phyloP scores from a whole-genome alignment of 1,284 basidiomycete genomes.

The Tilletia setariae region DNA sequence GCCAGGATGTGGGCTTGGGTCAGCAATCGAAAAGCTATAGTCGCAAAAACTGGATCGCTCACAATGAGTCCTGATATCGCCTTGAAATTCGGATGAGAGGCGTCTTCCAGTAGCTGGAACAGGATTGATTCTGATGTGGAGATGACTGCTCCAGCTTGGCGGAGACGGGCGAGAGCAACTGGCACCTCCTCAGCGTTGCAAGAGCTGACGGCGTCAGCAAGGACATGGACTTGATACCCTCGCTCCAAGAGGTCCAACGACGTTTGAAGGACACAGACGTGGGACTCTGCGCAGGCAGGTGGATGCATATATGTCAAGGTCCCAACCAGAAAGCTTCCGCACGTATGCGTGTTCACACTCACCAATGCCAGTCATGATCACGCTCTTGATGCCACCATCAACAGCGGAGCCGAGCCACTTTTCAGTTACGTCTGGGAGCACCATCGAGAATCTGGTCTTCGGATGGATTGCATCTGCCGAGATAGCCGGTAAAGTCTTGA shows the following conservation, averaged over 20 bases:
- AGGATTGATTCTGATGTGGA: conserved; percentile 76
- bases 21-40: not conserved
- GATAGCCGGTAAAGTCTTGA: conserved; percentile 62
- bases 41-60: conserved; percentile 18
- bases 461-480: conserved; percentile 65
- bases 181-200: conserved; percentile 63
- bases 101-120: conserved; percentile 72
- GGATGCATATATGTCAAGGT: conserved; percentile 8
- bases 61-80: conserved; percentile 67
- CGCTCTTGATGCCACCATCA: conserved; percentile 57
- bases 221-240: conserved; percentile 66
- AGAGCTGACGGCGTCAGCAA: conserved; percentile 80
- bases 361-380: conserved; percentile 83
- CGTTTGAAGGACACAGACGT: conserved; percentile 84
- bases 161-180: conserved; percentile 64
- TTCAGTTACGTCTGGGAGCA: conserved; percentile 65
- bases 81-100: conserved; percentile 69
- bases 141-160: conserved; percentile 71
- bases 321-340: not conserved
- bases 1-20: not conserved
- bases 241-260: conserved; percentile 65
- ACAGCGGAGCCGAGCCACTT: conserved; percentile 57
- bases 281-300: conserved; percentile 60
- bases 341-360: conserved; percentile 25
- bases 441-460: conserved; percentile 80